Conservation (phyloP, 2,329 filamentous ascomycete species). For the Daldinia sp. region DNA sequence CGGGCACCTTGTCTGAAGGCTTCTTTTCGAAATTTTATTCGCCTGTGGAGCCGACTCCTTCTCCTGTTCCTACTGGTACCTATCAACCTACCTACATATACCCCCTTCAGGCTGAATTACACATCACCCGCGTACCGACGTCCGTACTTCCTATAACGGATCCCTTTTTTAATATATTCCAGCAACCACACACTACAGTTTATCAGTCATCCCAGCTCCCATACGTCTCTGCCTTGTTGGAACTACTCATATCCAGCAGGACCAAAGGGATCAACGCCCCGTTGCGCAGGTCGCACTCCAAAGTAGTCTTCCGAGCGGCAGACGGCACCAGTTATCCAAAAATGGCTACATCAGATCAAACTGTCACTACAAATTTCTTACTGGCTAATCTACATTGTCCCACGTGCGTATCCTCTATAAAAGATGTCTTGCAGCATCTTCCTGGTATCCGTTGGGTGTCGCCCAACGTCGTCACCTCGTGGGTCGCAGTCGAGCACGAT, state of each 20-base stretch:
- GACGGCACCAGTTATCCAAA: conserved; percentile 26
- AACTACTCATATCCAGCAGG: conserved; percentile 23
- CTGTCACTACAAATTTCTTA: conserved; percentile 67
- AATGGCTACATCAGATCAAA: conserved; percentile 40
- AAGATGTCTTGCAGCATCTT: conserved; percentile 62
- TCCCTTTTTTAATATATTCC: conserved; percentile 26
- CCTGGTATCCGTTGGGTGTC: conserved; percentile 64
- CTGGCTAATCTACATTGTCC: conserved; percentile 81
- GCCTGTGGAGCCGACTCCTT: conserved; percentile 13
- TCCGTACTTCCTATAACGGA: conserved; percentile 36
- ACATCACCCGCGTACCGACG: conserved; percentile 26
- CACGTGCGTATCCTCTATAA: conserved; percentile 74
- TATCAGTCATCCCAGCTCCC: conserved; percentile 20
- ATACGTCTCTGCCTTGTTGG: conserved; percentile 30
- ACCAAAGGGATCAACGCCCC: conserved; percentile 19
- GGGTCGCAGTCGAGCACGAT: conserved; percentile 62
- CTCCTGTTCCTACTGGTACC: conserved; percentile 7
- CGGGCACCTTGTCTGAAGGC: conserved; percentile 1
- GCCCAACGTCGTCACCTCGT: conserved; percentile 75
- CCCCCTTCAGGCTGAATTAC: conserved; percentile 38
- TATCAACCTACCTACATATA: conserved; percentile 17
- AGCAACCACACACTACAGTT: conserved; percentile 21
- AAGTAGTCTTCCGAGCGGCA: conserved; percentile 17
- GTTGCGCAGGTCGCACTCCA: conserved; percentile 10
- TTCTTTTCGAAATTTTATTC: conserved; percentile 15